Conservation (phyloP, 2,329 filamentous ascomycete genomes). For the Fusarium duplospermum region DNA sequence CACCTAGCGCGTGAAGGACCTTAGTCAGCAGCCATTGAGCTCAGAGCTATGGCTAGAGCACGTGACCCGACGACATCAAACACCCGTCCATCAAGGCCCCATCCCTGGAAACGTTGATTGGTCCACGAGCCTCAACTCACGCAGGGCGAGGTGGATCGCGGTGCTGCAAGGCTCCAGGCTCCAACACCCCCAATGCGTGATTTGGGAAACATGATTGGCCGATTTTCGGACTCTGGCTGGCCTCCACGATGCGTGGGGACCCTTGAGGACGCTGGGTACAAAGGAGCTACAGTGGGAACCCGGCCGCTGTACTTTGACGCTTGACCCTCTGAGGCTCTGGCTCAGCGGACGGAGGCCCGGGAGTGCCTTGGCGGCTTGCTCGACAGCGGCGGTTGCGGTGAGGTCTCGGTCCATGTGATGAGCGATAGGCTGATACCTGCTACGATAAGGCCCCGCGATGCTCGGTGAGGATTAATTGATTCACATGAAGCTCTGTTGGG, state of each 20-base stretch:
- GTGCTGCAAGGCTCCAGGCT: conserved; percentile 30
- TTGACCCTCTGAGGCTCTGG: conserved; percentile 26
- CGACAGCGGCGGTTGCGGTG: conserved; percentile 19
- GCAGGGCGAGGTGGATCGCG: conserved; percentile 26
- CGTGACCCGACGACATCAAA: conserved; percentile 29
- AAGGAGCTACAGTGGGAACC: conserved; percentile 24
- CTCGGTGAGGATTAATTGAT: conserved; percentile 19
- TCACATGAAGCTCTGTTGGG: conserved; percentile 3
- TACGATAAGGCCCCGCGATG: conserved; percentile 39
- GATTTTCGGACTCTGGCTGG: conserved; percentile 21
- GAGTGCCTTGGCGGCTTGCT: conserved; percentile 24
- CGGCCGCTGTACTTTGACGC: conserved; percentile 23
- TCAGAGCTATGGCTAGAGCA: conserved; percentile 3
- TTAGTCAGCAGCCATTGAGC: conserved; percentile 44
- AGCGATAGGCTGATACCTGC: conserved; percentile 33
- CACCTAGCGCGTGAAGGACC: conserved; percentile 25
- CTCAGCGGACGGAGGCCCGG: neutral
- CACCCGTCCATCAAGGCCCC: neutral
- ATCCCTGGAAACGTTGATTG: conserved; percentile 29
- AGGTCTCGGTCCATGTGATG: conserved; percentile 6
- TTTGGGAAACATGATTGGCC: conserved; percentile 33
- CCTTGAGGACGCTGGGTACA: conserved; percentile 35
- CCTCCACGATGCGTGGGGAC: conserved; percentile 28
- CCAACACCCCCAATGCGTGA: conserved; percentile 17
- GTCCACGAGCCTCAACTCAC: conserved; percentile 1